phyloP scores from a whole-genome alignment of 306 rosid species.

The Vicia sativa region DNA sequence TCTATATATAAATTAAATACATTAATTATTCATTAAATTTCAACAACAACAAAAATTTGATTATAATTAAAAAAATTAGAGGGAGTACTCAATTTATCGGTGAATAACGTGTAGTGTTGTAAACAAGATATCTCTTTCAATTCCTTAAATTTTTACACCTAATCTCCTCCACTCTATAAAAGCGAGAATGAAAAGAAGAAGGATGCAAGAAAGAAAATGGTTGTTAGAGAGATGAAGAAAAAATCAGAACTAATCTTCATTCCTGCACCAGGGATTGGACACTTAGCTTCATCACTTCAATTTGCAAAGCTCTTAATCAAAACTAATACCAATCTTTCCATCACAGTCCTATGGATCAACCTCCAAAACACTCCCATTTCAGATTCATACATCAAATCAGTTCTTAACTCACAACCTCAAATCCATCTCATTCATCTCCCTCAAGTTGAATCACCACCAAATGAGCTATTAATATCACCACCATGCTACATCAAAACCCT shows the following conservation, averaged over 20 bases:
- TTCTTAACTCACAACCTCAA: conserved; percentile 43
- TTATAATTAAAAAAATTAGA: no score
- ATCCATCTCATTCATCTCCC: conserved; percentile 56
- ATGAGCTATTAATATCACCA: conserved; percentile 34
- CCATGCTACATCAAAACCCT: conserved; percentile 28
- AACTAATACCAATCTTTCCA: conserved; percentile 40
- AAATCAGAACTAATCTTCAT: conserved; percentile 52
- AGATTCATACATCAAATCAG: conserved; percentile 49
- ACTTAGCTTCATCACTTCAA: conserved; percentile 51
- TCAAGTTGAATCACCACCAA: conserved; percentile 44
- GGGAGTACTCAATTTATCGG: no score
- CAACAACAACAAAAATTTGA: no score
- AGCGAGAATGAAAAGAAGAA: neutral
- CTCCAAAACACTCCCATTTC: conserved; percentile 28
- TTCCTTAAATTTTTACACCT: no score
- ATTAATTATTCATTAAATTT: no score
- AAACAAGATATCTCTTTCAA: no score
- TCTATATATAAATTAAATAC: no score
- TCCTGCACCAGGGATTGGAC: conserved; percentile 55
- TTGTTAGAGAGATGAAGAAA: conserved; percentile 24
- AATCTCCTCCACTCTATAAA: no score
- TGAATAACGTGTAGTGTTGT: no score
- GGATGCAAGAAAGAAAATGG: neutral
- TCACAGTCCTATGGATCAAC: conserved; percentile 52
- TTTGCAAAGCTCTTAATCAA: conserved; percentile 50